Evolutionary conservation across 2,329 filamentous ascomycete species (phyloP).

Genomic region (Elsinoe arachidis): DNA sequence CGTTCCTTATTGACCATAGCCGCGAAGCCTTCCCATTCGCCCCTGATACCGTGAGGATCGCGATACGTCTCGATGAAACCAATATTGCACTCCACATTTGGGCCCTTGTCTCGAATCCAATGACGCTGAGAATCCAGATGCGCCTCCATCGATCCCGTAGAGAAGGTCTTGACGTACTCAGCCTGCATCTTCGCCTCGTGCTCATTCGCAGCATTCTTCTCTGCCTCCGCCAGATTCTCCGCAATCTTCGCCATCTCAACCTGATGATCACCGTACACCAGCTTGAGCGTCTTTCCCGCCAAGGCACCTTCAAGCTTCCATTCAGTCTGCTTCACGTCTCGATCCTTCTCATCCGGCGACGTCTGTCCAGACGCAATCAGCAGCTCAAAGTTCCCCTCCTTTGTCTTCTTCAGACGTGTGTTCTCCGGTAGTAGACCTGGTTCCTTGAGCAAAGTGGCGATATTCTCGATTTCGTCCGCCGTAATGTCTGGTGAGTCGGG

Average conservation of each 20-base stretch:
- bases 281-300: conserved; percentile 37
- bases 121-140: conserved; percentile 44
- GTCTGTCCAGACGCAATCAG: conserved; percentile 40
- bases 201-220: conserved; percentile 39
- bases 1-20: conserved; percentile 78
- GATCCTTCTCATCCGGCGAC: conserved; percentile 31
- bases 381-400: conserved; percentile 37
- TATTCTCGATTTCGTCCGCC: conserved; percentile 38
- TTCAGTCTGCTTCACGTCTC: conserved; percentile 37
- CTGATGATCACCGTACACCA: conserved; percentile 40
- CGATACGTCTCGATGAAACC: conserved; percentile 49
- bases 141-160: conserved; percentile 41
- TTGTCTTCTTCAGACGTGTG: conserved; percentile 39
- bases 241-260: conserved; percentile 41
- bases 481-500: conserved; percentile 41
- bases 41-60: conserved; percentile 46
- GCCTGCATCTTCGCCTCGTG: conserved; percentile 34
- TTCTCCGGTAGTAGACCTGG: conserved; percentile 43
- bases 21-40: conserved; percentile 46
- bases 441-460: conserved; percentile 40
- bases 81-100: conserved; percentile 44
- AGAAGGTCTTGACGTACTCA: conserved; percentile 41
- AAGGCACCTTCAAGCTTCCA: conserved; percentile 35
- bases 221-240: conserved; percentile 37
- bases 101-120: conserved; percentile 47